These are phyloP conservation scores for Trypanosoma boissoni DNA, from an alignment of 208 protist genomes.

Conservation along the genomic window DNA sequence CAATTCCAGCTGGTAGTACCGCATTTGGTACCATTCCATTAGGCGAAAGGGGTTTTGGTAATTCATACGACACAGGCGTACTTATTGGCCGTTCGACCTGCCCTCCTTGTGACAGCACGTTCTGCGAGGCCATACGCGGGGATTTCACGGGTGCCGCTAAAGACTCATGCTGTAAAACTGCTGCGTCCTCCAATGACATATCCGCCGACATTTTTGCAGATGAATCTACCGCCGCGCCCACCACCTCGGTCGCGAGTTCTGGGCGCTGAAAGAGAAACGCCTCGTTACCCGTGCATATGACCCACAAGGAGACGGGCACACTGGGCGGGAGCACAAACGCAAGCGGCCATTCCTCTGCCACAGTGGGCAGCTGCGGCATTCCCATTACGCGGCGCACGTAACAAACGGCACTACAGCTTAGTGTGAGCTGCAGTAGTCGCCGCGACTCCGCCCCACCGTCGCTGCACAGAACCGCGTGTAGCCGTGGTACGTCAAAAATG, in stretches of 20 bases:
- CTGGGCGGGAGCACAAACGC: constrained; percentile 35
- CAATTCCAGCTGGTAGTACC: neutral
- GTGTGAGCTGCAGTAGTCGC: constrained; percentile 19
- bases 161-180: too few relatives aligned
- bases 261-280: constrained; percentile 14
- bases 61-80: too few relatives aligned
- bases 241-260: neutral
- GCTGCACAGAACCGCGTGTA: constrained; percentile 30
- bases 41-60: too few relatives aligned
- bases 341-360: constrained; percentile 25
- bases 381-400: constrained; percentile 61
- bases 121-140: too few relatives aligned
- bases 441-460: constrained; percentile 27
- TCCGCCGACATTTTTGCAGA: too few relatives aligned
- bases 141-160: too few relatives aligned
- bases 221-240: too few relatives aligned
- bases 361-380: constrained; percentile 32
- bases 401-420: constrained; percentile 33
- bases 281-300: constrained; percentile 28
- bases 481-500: constrained; percentile 47
- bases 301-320: constrained; percentile 23
- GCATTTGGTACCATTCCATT: too few relatives aligned
- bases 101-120: too few relatives aligned
- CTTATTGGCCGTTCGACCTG: too few relatives aligned
- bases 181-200: too few relatives aligned